Percentiles rank a stretch among this genome's conserved stretches.
These are phyloP conservation scores for Drechslerella dactyloides DNA, from an alignment of 2,329 filamentous ascomycete genomes.

Conservation along the genomic window DNA sequence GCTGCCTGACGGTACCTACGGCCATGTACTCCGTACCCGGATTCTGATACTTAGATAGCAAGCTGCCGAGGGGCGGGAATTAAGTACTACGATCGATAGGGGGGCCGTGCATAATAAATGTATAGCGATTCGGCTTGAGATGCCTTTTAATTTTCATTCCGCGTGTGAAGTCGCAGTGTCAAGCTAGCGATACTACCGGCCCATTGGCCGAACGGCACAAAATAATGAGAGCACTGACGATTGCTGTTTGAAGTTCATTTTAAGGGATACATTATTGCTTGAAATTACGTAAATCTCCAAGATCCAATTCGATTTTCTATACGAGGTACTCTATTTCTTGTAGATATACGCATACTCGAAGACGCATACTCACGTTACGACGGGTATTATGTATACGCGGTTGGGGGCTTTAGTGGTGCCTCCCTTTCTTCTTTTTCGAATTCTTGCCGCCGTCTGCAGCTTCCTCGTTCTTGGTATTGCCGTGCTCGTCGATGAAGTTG, in stretches of 20 bases:
- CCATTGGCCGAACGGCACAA: slow-evolving; percentile 15
- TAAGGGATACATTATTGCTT: neutral
- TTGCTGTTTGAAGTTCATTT: slow-evolving; percentile 9
- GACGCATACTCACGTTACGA: too few relatives aligned
- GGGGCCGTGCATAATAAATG: too few relatives aligned
- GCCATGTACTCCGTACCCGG: too few relatives aligned
- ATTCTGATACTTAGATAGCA: too few relatives aligned
- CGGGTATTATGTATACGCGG: neutral
- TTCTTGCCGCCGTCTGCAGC: slow-evolving; percentile 31
- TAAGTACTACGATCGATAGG: too few relatives aligned
- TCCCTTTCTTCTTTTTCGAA: slow-evolving; percentile 44
- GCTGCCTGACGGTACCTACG: too few relatives aligned
- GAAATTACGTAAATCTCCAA: slow-evolving; percentile 6
- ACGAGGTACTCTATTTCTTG: too few relatives aligned
- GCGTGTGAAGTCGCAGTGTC: slow-evolving; percentile 26
- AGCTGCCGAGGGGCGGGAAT: too few relatives aligned
- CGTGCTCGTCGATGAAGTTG: slow-evolving; percentile 44
- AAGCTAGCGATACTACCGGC: slow-evolving; percentile 15
- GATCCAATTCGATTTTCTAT: slow-evolving; percentile 4
- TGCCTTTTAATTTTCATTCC: slow-evolving; percentile 8
- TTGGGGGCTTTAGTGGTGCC: slow-evolving; percentile 30
- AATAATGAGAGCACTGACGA: slow-evolving; percentile 2
- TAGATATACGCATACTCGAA: neutral
- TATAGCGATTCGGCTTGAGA: neutral
- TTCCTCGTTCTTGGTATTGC: slow-evolving; percentile 33